Percentiles rank a stretch among this genome's conserved stretches.
Evolutionary conservation across 202 grass and related monocot species (phyloP).

Genomic region (Cymbopogon flexuosus): DNA sequence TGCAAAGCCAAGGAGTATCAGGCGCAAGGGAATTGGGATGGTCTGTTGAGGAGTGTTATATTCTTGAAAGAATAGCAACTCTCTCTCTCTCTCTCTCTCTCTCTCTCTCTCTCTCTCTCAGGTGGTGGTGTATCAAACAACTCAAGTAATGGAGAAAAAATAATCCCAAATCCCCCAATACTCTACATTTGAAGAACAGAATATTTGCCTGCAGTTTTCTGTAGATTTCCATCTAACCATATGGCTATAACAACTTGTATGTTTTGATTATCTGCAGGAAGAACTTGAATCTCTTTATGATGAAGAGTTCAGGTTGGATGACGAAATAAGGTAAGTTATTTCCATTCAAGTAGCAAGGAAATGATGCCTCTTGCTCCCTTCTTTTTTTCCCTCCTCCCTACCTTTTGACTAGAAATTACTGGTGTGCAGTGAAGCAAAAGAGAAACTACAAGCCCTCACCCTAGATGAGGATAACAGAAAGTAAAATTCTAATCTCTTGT

Average conservation of each 20-base stretch:
- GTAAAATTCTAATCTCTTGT: slow-evolving; percentile 35
- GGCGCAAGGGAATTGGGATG: too few relatives aligned
- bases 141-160: not conserved
- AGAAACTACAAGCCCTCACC: slow-evolving; percentile 53
- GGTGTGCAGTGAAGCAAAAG: slow-evolving; percentile 58
- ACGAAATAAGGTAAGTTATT: slow-evolving; percentile 66
- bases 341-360: slow-evolving; percentile 11
- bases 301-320: slow-evolving; percentile 65
- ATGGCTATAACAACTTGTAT: slow-evolving; percentile 28
- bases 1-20: too few relatives aligned
- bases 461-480: slow-evolving; percentile 59
- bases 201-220: not conserved
- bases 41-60: too few relatives aligned
- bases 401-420: slow-evolving; percentile 26
- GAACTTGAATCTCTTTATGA: slow-evolving; percentile 53
- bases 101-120: too few relatives aligned
- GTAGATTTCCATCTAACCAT: slow-evolving; percentile 13
- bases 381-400: not conserved
- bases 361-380: not conserved
- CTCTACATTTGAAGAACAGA: not conserved
- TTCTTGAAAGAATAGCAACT: too few relatives aligned
- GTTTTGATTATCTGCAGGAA: slow-evolving; percentile 39
- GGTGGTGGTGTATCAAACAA: not conserved
- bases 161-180: not conserved
- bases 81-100: too few relatives aligned